Evolutionary conservation across 1,284 basidiomycete genomes (phyloP).

Genomic region (Naganishia sp.): DNA sequence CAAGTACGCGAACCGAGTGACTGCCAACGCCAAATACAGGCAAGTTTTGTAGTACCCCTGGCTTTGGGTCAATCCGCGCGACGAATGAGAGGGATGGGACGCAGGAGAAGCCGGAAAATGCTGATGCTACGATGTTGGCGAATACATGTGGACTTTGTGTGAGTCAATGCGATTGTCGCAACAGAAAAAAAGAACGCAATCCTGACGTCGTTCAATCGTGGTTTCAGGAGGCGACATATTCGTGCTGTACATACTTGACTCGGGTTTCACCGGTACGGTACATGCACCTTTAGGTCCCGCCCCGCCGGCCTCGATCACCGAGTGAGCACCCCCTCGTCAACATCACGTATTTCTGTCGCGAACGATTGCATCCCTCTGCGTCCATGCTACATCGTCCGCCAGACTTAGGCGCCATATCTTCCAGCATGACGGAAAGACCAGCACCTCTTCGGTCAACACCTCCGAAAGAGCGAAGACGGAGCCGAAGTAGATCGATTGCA

Average conservation of each 20-base stretch:
- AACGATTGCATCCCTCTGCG: background rate
- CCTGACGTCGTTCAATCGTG: too few species aligned
- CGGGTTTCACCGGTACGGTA: slow-evolving; percentile 4
- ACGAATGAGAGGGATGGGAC: too few species aligned
- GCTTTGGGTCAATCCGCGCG: too few species aligned
- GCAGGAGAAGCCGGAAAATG: too few species aligned
- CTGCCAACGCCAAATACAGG: too few species aligned
- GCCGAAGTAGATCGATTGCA: slow-evolving; percentile 1
- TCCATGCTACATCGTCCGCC: background rate
- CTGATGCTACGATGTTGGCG: too few species aligned
- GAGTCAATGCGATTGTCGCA: too few species aligned
- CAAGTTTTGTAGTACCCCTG: too few species aligned
- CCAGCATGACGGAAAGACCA: background rate
- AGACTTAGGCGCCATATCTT: background rate
- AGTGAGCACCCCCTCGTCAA: background rate
- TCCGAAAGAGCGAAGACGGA: background rate
- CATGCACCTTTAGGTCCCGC: background rate
- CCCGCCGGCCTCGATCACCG: slow-evolving; percentile 4
- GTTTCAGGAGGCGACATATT: too few species aligned
- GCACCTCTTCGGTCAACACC: background rate
- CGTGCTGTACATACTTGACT: background rate
- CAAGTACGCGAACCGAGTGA: too few species aligned
- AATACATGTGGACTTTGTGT: too few species aligned
- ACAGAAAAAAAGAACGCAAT: too few species aligned
- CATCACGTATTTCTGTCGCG: background rate